Evolutionary conservation across 192 early-diverging fungal species (phyloP), one percentile per base, ranked within the genome.

Genomic region (Obelidium mucronatum): DNA sequence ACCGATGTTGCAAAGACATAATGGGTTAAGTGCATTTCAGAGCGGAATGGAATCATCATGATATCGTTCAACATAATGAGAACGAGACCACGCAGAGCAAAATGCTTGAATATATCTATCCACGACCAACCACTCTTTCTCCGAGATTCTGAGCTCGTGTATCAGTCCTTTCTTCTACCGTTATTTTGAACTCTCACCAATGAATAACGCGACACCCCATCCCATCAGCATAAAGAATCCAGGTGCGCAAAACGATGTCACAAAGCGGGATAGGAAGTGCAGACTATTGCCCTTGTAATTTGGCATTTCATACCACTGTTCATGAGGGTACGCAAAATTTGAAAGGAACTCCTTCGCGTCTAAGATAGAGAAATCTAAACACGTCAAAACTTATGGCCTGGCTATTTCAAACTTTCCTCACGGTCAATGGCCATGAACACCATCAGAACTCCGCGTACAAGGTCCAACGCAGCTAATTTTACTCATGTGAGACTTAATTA

Each of bases 181-280:
- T 8, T 35, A 65, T 35, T 37, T 19, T 34, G 8, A 39, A 4
- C 17, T 28, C 51, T 75, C 73, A 59, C 60, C 66, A 40, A 69
- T 73, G 35, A 84, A 84, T 33, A 80, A 40, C 5, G 78, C 62
- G 36, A 84, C 76, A 48, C 79, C 65, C 75, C 74, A 75, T 6
- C 82, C 82, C 82, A 84, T 84, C 39, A 78, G 73, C 75, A 81
- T 55, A 54, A 84, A 76, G 65, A 84, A 84, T 13, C 78, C 78
- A 8, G 82, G 82, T 26, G 82, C 82, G 73, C 82, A 84, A 35
- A 81, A 55, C 15, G 71, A 73, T n/a, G 79, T 81, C 36, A 84
- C 40, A 54, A 78, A 77, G 4, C 82, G 72, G 24, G 80, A 74
- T 28, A 84, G 55, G 53, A 67, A 79, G 59, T 75, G 67, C 42